Base-by-base conservation (phyloP, 441 rosid genomes). In the Pelargonium cotyledonis region DNA sequence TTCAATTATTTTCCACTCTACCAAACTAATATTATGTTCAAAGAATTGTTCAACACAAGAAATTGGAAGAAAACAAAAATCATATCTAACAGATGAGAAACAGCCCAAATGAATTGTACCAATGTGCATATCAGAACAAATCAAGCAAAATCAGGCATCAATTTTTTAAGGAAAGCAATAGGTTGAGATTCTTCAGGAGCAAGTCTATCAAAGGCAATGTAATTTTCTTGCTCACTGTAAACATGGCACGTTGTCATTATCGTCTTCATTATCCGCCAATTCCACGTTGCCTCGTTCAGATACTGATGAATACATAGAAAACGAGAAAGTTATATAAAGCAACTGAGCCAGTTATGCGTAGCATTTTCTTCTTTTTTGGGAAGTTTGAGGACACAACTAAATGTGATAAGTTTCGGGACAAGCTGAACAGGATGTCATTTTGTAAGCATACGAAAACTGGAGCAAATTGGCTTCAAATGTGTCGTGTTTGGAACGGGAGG, bases 191-290 rank as follows among this genome's bases (percentile, higher is more conserved):
- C 95, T 79, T 85, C 69, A 0, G 88, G 92, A 9, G 87, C 91
- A 77, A 91, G 77, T 70, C 78, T 63, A 65, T 94, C 93, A 46
- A 94, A 94, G 65, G 88, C 78, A 26, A 83, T 58, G 72, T 91
- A 91, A 68, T 91, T 87, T 73, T 84, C 80, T 70, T 87, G 85
- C 81, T 86, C 77, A 55, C 84, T 75, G 31, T 89, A 88, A 67
- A 91, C 89, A 82, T 81, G 98, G 74, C 98, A 94, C 6, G 83
- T 41, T 0, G 95, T 91, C 96, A 89, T 73, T 80, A 89, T 94
- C 1, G 88, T 87, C 86, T 87, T 94, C 98, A 89, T 86, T 68
- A 91, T 75, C 9, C 93, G 89, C 98, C 97, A 94, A 72, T 84
- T 94, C 96, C 96, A 87, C 0, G 87, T 79, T 35, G 95, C 97